These are phyloP conservation scores for Phytophthora colocasiae DNA, from an alignment of 352 stramenopile species.

Conservation along the genomic window DNA sequence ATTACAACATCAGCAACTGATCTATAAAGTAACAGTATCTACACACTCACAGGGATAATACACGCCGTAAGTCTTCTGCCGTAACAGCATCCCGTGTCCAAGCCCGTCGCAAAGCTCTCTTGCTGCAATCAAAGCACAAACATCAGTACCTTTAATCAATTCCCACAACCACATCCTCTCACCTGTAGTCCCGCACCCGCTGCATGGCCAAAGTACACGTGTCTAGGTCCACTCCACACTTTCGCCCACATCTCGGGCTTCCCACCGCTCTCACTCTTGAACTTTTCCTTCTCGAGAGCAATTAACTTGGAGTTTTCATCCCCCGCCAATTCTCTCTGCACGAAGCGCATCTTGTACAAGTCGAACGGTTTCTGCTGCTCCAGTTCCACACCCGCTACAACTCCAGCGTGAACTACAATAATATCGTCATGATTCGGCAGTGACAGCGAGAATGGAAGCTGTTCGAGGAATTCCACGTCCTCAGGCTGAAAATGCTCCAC, in stretches of 20 bases:
- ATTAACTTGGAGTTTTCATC: conserved; percentile 29
- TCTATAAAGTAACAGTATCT: background rate
- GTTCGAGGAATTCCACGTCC: conserved; percentile 74
- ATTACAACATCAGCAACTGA: conserved; percentile 12
- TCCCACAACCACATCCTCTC: background rate
- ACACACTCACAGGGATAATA: conserved; percentile 77
- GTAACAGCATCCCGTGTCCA: conserved; percentile 94
- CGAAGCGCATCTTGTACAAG: conserved; percentile 94
- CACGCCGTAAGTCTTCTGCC: conserved; percentile 87
- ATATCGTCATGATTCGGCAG: conserved; percentile 59
- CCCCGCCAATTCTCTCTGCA: conserved; percentile 48
- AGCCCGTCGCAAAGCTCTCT: conserved; percentile 88
- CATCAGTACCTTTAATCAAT: background rate
- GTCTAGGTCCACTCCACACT: conserved; percentile 78
- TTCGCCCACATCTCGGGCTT: conserved; percentile 70
- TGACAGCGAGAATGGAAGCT: conserved; percentile 80
- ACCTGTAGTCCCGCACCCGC: conserved; percentile 85
- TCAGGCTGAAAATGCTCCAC: conserved; percentile 58
- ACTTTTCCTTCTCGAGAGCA: conserved; percentile 46
- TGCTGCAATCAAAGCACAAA: conserved; percentile 43
- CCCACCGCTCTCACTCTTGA: conserved; percentile 28
- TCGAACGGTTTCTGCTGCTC: conserved; percentile 86
- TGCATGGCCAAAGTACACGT: conserved; percentile 94
- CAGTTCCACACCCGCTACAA: conserved; percentile 66
- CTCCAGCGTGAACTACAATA: conserved; percentile 78